phyloP scores from a whole-genome alignment of 1,284 basidiomycete species.

The Malassezia sp. region DNA sequence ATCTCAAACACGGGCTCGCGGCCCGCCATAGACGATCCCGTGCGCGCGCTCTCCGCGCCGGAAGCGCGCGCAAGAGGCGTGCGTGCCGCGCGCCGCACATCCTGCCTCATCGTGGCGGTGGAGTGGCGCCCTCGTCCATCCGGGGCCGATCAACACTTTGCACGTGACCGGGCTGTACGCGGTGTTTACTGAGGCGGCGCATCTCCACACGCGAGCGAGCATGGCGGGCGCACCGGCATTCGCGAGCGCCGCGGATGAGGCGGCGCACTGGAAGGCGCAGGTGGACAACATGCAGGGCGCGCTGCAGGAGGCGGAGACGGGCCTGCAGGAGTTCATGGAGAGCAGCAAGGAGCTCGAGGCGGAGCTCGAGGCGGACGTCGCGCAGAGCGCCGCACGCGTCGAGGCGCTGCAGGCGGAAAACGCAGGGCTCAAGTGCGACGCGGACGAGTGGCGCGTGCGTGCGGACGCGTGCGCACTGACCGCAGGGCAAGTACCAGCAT shows the following conservation, averaged over 20 bases:
- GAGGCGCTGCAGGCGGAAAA: conserved; percentile 26
- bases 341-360: conserved; percentile 39
- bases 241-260: conserved; percentile 30
- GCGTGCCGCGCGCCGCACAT: neutral
- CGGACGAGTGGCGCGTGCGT: conserved; percentile 40
- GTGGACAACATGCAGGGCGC: conserved; percentile 35
- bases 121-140: neutral
- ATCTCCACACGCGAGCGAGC: no score
- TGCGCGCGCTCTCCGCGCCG: neutral
- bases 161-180: conserved; percentile 1
- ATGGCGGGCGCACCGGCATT: conserved; percentile 17
- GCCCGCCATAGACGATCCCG: conserved; percentile 2
- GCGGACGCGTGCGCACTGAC: neutral
- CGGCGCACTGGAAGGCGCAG: conserved; percentile 32
- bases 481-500: conserved; percentile 32
- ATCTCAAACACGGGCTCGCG: conserved; percentile 29
- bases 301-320: conserved; percentile 32
- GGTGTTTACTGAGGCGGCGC: conserved; percentile 3
- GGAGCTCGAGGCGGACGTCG: conserved; percentile 42
- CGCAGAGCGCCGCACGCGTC: conserved; percentile 21
- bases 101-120: neutral
- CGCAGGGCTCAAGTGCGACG: conserved; percentile 28
- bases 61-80: conserved; percentile 1
- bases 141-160: neutral
- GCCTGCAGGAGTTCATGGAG: conserved; percentile 40